Conservation (phyloP, 2,329 filamentous ascomycete genomes). For the Thielaviopsis punctulata region DNA sequence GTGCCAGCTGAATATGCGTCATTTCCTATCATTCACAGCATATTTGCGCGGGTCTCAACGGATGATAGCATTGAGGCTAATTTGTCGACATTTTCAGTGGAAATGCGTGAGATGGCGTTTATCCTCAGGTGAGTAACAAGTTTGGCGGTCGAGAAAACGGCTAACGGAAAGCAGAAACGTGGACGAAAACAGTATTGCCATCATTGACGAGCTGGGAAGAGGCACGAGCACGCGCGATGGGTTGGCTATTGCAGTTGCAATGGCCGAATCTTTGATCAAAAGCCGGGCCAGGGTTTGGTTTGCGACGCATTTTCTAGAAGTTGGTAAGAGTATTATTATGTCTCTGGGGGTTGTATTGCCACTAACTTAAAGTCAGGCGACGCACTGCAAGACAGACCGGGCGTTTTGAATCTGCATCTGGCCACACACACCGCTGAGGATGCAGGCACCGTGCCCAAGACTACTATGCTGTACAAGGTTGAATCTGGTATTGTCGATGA, state of each 20-base stretch:
- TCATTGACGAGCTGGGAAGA: slow-evolving; percentile 83
- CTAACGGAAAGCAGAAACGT: slow-evolving; percentile 39
- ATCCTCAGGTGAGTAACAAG: slow-evolving; percentile 43
- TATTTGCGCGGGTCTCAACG: slow-evolving; percentile 76
- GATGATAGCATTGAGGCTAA: slow-evolving; percentile 83
- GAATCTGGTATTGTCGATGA: slow-evolving; percentile 52
- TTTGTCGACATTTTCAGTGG: slow-evolving; percentile 79
- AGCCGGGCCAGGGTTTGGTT: slow-evolving; percentile 76
- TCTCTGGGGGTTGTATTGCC: not conserved
- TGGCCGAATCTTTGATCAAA: slow-evolving; percentile 73
- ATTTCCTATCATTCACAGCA: slow-evolving; percentile 61
- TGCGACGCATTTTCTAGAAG: slow-evolving; percentile 76
- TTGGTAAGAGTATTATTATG: slow-evolving; percentile 27
- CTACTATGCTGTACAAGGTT: slow-evolving; percentile 82
- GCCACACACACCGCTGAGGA: slow-evolving; percentile 43
- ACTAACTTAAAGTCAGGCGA: slow-evolving; percentile 29
- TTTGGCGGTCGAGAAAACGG: not conserved
- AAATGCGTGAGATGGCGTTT: slow-evolving; percentile 93
- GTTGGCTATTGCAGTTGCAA: slow-evolving; percentile 72
- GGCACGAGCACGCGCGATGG: slow-evolving; percentile 84
- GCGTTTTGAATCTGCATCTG: slow-evolving; percentile 71
- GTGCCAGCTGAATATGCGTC: slow-evolving; percentile 73
- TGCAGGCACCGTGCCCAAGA: slow-evolving; percentile 35
- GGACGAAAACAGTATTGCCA: slow-evolving; percentile 55
- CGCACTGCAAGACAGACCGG: slow-evolving; percentile 56